Evolutionary conservation across 176 grass and related monocot genomes (phyloP).

Genomic region (Themeda triandra): DNA sequence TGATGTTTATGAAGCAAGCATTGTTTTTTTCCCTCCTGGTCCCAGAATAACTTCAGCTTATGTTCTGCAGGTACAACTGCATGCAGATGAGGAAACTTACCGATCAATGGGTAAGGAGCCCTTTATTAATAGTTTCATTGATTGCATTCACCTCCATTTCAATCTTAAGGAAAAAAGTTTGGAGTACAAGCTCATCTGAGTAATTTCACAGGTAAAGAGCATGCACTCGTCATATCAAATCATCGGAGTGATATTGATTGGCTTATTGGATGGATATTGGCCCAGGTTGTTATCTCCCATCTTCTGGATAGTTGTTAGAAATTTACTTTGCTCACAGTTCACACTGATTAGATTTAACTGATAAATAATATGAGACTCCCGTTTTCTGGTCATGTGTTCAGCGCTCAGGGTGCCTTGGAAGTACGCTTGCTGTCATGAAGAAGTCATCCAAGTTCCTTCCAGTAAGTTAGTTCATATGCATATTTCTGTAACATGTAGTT

Average conservation of each 20-base stretch:
- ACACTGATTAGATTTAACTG: neutral
- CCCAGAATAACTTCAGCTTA: neutral
- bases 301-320: neutral
- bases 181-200: slow-evolving; percentile 17
- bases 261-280: slow-evolving; percentile 93
- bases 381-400: slow-evolving; percentile 22
- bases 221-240: slow-evolving; percentile 74
- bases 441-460: slow-evolving; percentile 86
- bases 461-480: slow-evolving; percentile 41
- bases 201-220: slow-evolving; percentile 66
- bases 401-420: slow-evolving; percentile 92
- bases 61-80: slow-evolving; percentile 55
- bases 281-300: slow-evolving; percentile 52
- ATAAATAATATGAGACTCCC: neutral
- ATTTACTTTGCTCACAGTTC: neutral
- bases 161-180: neutral
- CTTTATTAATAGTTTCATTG: neutral
- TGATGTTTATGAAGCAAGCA: neutral
- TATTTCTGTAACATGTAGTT: slow-evolving; percentile 9
- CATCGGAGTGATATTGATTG: slow-evolving; percentile 91
- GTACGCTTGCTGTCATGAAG: slow-evolving; percentile 90
- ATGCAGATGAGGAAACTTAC: slow-evolving; percentile 63
- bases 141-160: slow-evolving; percentile 3
- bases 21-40: neutral
- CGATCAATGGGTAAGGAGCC: slow-evolving; percentile 54